Evolutionary conservation across 2,329 filamentous ascomycete genomes (phyloP).

Genomic region (Alternaria novae-zelandiae): DNA sequence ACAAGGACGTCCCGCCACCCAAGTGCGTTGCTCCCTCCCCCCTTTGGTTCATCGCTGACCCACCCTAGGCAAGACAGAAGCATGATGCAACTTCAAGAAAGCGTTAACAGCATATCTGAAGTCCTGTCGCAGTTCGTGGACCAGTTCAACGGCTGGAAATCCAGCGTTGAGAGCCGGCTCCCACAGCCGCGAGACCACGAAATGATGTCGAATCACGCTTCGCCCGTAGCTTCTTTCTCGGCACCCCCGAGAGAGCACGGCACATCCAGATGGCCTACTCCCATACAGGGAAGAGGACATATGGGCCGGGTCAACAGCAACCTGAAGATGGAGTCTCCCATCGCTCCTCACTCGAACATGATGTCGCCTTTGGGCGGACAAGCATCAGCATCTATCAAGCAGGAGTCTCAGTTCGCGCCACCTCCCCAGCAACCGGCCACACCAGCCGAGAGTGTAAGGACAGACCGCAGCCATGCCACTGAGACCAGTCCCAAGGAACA

Average conservation of each 20-base stretch:
- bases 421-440: constrained; percentile 39
- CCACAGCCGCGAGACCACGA: constrained; percentile 22
- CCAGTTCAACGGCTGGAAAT: constrained; percentile 43
- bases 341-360: constrained; percentile 31
- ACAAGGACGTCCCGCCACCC: constrained; percentile 88
- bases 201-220: constrained; percentile 33
- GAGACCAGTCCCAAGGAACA: constrained; percentile 29
- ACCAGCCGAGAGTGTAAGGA: constrained; percentile 43
- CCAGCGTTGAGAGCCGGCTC: constrained; percentile 40
- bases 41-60: constrained; percentile 23
- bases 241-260: constrained; percentile 33
- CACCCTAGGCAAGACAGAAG: constrained; percentile 54
- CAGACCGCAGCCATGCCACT: constrained; percentile 27
- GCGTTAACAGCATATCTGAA: constrained; percentile 49
- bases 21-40: constrained; percentile 65
- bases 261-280: constrained; percentile 37
- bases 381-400: constrained; percentile 41
- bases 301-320: constrained; percentile 37
- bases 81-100: constrained; percentile 56
- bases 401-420: constrained; percentile 30
- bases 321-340: constrained; percentile 44
- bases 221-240: constrained; percentile 36
- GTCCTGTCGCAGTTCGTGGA: constrained; percentile 38
- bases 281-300: constrained; percentile 35
- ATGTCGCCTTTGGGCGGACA: constrained; percentile 35